Base-by-base conservation (phyloP, 108 stramenopile genomes). In the Bacterosira constricta region DNA sequence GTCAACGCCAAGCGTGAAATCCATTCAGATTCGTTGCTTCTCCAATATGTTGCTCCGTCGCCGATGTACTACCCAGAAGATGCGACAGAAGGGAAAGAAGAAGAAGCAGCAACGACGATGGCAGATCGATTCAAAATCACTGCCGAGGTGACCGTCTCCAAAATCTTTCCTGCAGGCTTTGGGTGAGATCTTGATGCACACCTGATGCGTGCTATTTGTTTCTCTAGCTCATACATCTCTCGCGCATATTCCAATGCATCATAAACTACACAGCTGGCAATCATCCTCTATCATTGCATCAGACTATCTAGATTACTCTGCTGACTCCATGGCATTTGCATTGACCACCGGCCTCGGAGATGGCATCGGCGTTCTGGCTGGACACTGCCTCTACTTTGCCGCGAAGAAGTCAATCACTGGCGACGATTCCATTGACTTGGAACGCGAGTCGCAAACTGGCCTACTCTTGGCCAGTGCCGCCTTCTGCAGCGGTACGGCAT, bases 161-260 rank as follows among this genome's bases (percentile, higher is more conserved):
- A 93, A 76, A 89, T 93, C 57, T 90, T 93, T 63, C 92, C 92
- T 27, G 92, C 92, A 23, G 92, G 92, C 25, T 92, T 92, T 66
- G 87, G 88, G n/a, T n/a, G n/a, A n/a, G n/a, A n/a, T n/a, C n/a
- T n/a, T 54, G 12, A 29, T 50, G 49, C 49, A 27, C 47, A 59
- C 44, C 47, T n/a, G n/a, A n/a, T n/a, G n/a, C n/a, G n/a, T n/a
- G n/a, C n/a, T n/a, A n/a, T n/a, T n/a, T n/a, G n/a, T n/a, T n/a
- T n/a, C n/a, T n/a, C n/a, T n/a, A n/a, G n/a, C n/a, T n/a, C n/a
- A n/a, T n/a, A n/a, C n/a, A n/a, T n/a, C n/a, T n/a, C n/a, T n/a
- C n/a, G n/a, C n/a, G n/a, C n/a, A n/a, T 53, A 53, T 53, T 53
- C 27, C 21, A 36, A 58, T 18, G 26, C 31, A 6, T 26, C 27